Conservation (phyloP, 129 eudicot species). For the Pulicaria dysenterica region DNA sequence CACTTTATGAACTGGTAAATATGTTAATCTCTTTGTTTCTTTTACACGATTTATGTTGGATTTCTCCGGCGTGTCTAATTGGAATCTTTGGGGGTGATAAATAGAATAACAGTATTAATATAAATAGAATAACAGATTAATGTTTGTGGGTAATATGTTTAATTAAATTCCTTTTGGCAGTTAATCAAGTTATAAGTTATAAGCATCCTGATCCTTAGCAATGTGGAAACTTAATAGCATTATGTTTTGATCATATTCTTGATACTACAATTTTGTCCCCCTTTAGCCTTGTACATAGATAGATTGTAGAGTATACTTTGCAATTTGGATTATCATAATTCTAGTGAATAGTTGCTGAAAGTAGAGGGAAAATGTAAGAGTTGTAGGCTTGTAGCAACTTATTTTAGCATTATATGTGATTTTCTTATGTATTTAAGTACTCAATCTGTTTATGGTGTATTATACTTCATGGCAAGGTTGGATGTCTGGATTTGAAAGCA, state of each 20-base stretch:
- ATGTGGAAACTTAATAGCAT: constrained; percentile 19
- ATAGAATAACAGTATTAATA: not conserved
- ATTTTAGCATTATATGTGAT: not conserved
- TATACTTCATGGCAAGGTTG: not conserved
- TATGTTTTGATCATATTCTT: not conserved
- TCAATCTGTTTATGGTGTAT: not conserved
- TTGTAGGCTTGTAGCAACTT: no score
- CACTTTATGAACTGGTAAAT: constrained; percentile 19
- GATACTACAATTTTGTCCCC: not conserved
- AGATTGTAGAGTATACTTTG: constrained; percentile 17
- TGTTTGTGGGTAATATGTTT: constrained; percentile 6
- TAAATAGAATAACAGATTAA: not conserved
- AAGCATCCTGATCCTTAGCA: not conserved
- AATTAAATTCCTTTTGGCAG: constrained; percentile 2
- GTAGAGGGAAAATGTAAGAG: no score
- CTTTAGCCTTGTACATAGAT: constrained; percentile 7
- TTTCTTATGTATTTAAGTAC: no score
- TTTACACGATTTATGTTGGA: not conserved
- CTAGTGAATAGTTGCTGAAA: not conserved
- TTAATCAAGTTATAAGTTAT: constrained; percentile 7
- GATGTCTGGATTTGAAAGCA: not conserved
- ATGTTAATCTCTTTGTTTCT: not conserved
- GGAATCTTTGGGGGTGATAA: not conserved
- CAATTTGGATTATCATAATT: not conserved
- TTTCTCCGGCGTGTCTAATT: not conserved